Percentiles rank a stretch among this genome's conserved stretches.
Evolutionary conservation across 768 basidiomycete species (phyloP).

Genomic region (Termitomyces sp.): DNA sequence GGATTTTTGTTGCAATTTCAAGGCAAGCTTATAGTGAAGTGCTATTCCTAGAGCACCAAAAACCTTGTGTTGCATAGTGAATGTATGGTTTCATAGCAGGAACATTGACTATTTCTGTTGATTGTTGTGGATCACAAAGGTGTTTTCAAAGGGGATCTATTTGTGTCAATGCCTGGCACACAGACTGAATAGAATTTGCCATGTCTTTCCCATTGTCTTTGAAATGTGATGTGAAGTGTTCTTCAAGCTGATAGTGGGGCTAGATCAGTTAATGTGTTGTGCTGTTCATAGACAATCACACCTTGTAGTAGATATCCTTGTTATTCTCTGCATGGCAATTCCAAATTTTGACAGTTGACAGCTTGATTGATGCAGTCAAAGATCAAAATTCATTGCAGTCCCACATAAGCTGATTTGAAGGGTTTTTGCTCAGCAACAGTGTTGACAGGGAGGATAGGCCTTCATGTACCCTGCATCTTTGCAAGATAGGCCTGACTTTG

Average conservation of each 20-base stretch:
- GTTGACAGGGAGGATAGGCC: constrained; percentile 22
- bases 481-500: neutral
- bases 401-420: constrained; percentile 21
- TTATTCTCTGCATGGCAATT: neutral
- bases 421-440: constrained; percentile 16
- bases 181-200: neutral
- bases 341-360: neutral
- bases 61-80: no score
- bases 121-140: no score
- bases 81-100: no score
- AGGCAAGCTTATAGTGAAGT: no score
- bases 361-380: neutral
- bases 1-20: no score
- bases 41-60: no score
- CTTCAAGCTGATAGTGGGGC: neutral
- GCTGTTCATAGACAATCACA: neutral
- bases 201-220: neutral
- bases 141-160: no score
- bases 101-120: no score
- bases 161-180: no score
- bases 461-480: constrained; percentile 20
- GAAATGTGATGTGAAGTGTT: neutral
- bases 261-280: neutral
- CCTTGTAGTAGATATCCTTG: neutral
- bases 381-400: neutral